These are phyloP conservation scores for Pseudogymnoascus sp. DNA, from an alignment of 2,329 filamentous ascomycete species.

Conservation along the genomic window DNA sequence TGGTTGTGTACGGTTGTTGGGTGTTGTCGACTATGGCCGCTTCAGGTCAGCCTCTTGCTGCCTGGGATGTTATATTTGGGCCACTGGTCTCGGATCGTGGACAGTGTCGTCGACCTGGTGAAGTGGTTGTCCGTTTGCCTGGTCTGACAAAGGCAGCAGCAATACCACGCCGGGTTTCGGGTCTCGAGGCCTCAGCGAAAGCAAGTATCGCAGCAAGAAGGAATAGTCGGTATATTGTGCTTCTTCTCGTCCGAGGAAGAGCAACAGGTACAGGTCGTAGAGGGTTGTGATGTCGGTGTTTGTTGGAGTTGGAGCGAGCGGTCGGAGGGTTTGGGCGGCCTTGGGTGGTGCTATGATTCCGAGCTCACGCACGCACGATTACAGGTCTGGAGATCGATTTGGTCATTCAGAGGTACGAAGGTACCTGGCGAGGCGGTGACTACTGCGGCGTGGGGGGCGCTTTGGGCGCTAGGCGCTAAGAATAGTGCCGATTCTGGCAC, in stretches of 20 bases:
- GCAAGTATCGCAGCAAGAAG: neutral
- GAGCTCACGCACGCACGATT: neutral
- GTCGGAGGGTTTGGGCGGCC: neutral
- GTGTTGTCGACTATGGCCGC: neutral
- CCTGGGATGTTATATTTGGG: neutral
- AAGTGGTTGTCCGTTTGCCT: conserved; percentile 7
- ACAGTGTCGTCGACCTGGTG: neutral
- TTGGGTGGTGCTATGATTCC: conserved; percentile 5
- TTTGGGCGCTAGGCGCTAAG: neutral
- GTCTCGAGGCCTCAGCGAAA: neutral
- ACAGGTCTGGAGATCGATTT: conserved; percentile 1
- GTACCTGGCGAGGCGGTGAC: conserved; percentile 2
- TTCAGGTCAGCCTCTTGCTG: conserved; percentile 6
- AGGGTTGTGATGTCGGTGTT: neutral
- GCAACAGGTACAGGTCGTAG: neutral
- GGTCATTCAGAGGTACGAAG: conserved; percentile 6
- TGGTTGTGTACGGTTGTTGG: neutral
- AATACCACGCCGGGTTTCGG: neutral
- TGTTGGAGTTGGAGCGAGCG: neutral
- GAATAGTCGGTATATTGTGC: neutral
- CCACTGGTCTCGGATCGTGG: neutral
- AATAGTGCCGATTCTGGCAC: neutral
- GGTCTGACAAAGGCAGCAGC: neutral
- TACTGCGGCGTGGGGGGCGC: neutral
- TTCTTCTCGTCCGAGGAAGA: neutral